These are phyloP conservation scores for Neurospora sp. DNA, from an alignment of 495 filamentous ascomycete genomes.

Conservation along the genomic window DNA sequence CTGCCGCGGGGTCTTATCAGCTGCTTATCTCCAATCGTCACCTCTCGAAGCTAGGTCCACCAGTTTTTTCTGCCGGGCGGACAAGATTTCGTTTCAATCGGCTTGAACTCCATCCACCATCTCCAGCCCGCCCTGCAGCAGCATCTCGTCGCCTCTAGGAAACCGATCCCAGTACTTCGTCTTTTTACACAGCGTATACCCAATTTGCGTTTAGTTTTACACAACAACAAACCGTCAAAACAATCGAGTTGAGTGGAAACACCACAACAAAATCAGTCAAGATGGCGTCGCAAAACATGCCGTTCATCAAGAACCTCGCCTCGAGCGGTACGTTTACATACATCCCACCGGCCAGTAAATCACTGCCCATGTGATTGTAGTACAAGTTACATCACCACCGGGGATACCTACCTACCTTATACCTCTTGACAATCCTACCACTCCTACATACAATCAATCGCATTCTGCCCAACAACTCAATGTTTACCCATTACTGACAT, in stretches of 20 bases:
- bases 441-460: too few relatives aligned
- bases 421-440: neutral
- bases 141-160: neutral
- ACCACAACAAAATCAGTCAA: conserved; percentile 4
- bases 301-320: conserved; percentile 42
- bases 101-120: neutral
- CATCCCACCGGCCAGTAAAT: neutral
- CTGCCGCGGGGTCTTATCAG: neutral
- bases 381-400: neutral
- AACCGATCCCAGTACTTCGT: neutral
- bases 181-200: neutral
- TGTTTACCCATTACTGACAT: neutral
- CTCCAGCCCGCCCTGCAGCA: neutral
- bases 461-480: neutral
- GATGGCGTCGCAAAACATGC: conserved; percentile 39
- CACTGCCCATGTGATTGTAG: neutral
- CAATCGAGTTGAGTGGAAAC: neutral
- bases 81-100: conserved; percentile 18
- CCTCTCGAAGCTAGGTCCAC: neutral
- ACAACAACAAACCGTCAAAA: neutral
- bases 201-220: neutral
- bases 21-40: neutral
- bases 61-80: conserved; percentile 25
- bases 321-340: conserved; percentile 34
- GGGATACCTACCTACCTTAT: too few relatives aligned